A percentile compares a stretch with the other conserved stretches of the same genome.
These are phyloP conservation scores for Agrostemma githago DNA, from an alignment of 148 eudicot species.

Conservation along the genomic window DNA sequence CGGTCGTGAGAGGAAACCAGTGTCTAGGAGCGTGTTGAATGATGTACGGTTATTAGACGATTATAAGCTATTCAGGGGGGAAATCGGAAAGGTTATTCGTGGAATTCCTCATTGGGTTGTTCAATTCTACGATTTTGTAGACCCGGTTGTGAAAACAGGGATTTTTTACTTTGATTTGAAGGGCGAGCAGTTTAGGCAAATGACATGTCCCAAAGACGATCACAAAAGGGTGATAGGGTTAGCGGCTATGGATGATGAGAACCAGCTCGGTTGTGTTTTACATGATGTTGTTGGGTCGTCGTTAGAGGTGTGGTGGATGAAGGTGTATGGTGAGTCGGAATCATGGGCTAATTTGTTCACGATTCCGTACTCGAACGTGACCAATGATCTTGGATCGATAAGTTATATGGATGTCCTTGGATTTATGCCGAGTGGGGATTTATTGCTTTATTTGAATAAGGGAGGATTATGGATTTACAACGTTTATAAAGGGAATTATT, in stretches of 20 bases:
- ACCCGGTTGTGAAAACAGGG: not conserved
- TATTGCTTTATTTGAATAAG: not conserved
- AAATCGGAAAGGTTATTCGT: conserved; percentile 7
- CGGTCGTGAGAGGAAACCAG: not conserved
- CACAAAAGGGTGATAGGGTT: not conserved
- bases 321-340: conserved; percentile 2
- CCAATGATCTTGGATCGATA: not conserved
- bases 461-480: not conserved
- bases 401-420: not conserved
- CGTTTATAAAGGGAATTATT: not conserved
- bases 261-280: not conserved
- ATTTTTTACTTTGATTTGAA: conserved; percentile 11
- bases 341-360: conserved; percentile 5
- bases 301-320: conserved; percentile 10
- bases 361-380: not conserved
- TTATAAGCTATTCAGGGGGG: not conserved
- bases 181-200: not conserved
- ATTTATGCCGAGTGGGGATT: not conserved
- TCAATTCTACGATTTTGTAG: not conserved
- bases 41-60: not conserved
- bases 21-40: not conserved
- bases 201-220: not conserved
- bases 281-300: not conserved
- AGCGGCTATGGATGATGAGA: not conserved
- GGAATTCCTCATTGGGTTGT: conserved; percentile 7